Evolutionary conservation across 331 rosid species (phyloP).

Genomic region (Telfairia occidentalis): DNA sequence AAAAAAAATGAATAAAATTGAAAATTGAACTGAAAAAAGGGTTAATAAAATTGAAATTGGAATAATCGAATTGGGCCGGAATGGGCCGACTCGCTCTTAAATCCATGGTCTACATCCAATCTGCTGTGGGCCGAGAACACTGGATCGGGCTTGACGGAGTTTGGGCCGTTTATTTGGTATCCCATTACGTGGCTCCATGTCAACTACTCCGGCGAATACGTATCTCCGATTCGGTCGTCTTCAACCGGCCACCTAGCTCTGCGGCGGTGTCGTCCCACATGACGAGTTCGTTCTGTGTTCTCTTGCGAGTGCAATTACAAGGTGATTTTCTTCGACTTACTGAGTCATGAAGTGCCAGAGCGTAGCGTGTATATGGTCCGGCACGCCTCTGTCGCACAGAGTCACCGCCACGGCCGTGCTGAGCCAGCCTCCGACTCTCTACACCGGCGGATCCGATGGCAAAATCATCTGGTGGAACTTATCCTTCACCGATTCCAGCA

Average conservation of each 20-base stretch:
- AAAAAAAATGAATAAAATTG: no score
- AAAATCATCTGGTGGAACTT: constrained; percentile 89
- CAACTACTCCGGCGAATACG: not conserved
- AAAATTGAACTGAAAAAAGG: no score
- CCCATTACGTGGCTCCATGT: not conserved
- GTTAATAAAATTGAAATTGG: no score
- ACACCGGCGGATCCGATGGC: constrained; percentile 97
- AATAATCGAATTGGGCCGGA: no score
- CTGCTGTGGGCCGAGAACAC: not conserved
- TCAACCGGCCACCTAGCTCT: constrained; percentile 1
- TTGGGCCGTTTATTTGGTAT: not conserved
- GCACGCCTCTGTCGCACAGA: constrained; percentile 58
- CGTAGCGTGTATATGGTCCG: constrained; percentile 81
- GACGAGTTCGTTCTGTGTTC: not conserved
- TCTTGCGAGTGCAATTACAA: not conserved
- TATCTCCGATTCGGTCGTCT: not conserved
- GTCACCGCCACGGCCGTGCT: constrained; percentile 62
- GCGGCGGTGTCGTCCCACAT: not conserved
- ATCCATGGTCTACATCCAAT: not conserved
- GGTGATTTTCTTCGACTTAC: constrained; percentile 13
- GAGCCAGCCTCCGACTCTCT: constrained; percentile 47
- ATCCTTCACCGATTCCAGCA: constrained; percentile 28
- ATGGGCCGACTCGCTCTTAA: not conserved
- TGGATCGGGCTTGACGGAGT: not conserved
- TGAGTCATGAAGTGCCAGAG: constrained; percentile 82